Conservation (phyloP, 2,329 filamentous ascomycete species). For the Capronia coronata region DNA sequence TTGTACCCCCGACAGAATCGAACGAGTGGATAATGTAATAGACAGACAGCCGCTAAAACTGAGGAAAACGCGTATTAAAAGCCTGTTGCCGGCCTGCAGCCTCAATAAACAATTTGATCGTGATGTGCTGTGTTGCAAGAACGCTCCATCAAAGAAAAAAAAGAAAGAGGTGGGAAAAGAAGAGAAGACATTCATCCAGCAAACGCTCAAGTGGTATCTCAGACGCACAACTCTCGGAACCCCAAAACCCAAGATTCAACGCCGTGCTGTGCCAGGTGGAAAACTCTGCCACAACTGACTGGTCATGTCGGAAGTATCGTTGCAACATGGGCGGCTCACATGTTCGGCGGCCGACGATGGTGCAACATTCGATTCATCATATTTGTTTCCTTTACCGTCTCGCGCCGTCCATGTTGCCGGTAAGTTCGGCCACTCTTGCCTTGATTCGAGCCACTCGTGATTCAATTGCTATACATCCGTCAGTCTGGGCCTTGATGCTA, state of each 20-base stretch:
- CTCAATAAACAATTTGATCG: slow-evolving; percentile 1
- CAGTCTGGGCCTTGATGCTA: slow-evolving; percentile 22
- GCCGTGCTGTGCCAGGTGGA: slow-evolving; percentile 8
- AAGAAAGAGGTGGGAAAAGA: background rate
- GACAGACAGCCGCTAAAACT: background rate
- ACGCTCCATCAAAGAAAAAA: slow-evolving; percentile 18
- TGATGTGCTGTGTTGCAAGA: slow-evolving; percentile 17
- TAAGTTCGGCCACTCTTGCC: slow-evolving; percentile 89
- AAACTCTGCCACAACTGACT: background rate
- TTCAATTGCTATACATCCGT: slow-evolving; percentile 69
- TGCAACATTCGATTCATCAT: too few species aligned
- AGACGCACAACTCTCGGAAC: slow-evolving; percentile 11
- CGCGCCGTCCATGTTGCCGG: slow-evolving; percentile 66
- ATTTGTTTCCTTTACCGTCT: slow-evolving; percentile 16
- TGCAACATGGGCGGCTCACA: too few species aligned
- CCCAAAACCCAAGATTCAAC: slow-evolving; percentile 9
- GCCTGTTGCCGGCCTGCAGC: slow-evolving; percentile 14
- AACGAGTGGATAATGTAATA: background rate
- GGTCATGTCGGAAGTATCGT: too few species aligned
- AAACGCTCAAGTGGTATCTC: slow-evolving; percentile 22
- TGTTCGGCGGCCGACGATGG: background rate
- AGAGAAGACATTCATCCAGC: slow-evolving; percentile 1
- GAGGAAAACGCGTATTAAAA: background rate
- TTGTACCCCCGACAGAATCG: background rate
- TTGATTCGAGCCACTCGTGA: slow-evolving; percentile 96